These are phyloP conservation scores for Suillus americanus DNA, from an alignment of 768 basidiomycete genomes.

Conservation along the genomic window DNA sequence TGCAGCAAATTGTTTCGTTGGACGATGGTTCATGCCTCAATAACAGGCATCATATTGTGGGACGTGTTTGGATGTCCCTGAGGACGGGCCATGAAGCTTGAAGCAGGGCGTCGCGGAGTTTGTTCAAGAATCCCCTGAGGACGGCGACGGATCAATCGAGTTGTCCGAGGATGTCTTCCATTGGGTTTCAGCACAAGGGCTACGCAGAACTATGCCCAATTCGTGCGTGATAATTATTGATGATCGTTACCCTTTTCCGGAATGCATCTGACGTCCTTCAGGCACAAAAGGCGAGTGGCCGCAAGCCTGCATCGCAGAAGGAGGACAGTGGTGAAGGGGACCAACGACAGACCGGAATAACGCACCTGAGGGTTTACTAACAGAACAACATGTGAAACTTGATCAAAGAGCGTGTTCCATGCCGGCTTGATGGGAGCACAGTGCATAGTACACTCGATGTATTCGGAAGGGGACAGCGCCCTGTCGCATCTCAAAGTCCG, in stretches of 20 bases:
- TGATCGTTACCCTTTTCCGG: neutral
- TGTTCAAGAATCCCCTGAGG: neutral
- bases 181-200: neutral
- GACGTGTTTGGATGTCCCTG: neutral
- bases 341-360: constrained; percentile 28
- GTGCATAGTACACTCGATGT: neutral
- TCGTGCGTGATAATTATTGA: neutral
- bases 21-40: neutral
- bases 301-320: constrained; percentile 24
- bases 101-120: neutral
- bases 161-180: neutral
- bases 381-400: constrained; percentile 14
- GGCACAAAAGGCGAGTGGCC: constrained; percentile 18
- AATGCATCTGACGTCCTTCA: constrained; percentile 4
- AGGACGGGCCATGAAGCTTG: neutral
- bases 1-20: neutral
- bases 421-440: neutral
- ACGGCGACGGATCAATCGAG: neutral
- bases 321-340: constrained; percentile 20
- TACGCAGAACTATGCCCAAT: neutral
- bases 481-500: neutral
- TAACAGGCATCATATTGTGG: neutral
- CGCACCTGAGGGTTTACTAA: constrained; percentile 18
- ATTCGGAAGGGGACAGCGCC: neutral
- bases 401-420: constrained; percentile 12